Percentiles rank a stretch among this genome's conserved stretches.
These are phyloP conservation scores for Anastatica hierochuntica DNA, from an alignment of 345 rosid species.

Conservation along the genomic window DNA sequence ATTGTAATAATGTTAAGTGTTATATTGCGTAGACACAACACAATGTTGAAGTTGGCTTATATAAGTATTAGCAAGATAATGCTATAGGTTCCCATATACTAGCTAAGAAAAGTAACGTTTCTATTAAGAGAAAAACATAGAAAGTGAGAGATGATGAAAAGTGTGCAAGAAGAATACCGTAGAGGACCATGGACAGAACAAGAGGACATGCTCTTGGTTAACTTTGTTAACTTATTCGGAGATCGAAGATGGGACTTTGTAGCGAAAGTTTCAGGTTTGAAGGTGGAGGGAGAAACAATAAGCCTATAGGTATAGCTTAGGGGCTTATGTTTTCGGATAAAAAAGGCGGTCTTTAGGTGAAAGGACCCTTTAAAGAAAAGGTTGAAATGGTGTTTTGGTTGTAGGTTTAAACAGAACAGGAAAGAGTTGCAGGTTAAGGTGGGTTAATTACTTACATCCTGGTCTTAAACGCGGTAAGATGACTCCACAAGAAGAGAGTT, in stretches of 20 bases:
- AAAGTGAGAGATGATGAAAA: slow-evolving; percentile 34
- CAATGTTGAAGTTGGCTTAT: slow-evolving; percentile 25
- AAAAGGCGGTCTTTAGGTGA: slow-evolving; percentile 37
- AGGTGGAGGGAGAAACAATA: slow-evolving; percentile 98
- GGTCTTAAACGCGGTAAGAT: slow-evolving; percentile 96
- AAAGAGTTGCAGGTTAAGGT: slow-evolving; percentile 97
- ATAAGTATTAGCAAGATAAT: slow-evolving; percentile 32
- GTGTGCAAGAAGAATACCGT: slow-evolving; percentile 57
- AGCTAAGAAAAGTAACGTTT: slow-evolving; percentile 11
- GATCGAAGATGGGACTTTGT: slow-evolving; percentile 99
- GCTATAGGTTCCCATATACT: slow-evolving; percentile 23
- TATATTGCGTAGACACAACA: slow-evolving; percentile 23
- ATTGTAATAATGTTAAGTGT: slow-evolving; percentile 29
- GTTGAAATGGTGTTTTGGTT: slow-evolving; percentile 49
- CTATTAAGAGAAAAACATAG: slow-evolving; percentile 9
- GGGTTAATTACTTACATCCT: slow-evolving; percentile 98
- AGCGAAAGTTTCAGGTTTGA: slow-evolving; percentile 99
- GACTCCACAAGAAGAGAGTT: slow-evolving; percentile 85
- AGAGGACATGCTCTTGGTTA: slow-evolving; percentile 70
- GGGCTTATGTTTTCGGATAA: slow-evolving; percentile 31
- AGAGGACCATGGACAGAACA: slow-evolving; percentile 99
- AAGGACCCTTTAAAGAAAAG: slow-evolving; percentile 34
- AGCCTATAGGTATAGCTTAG: slow-evolving; percentile 70
- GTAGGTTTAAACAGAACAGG: slow-evolving; percentile 98
- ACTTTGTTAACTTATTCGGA: slow-evolving; percentile 85